phyloP scores from a whole-genome alignment of 2,329 filamentous ascomycete genomes.

The Arthrocladium fulminans region DNA sequence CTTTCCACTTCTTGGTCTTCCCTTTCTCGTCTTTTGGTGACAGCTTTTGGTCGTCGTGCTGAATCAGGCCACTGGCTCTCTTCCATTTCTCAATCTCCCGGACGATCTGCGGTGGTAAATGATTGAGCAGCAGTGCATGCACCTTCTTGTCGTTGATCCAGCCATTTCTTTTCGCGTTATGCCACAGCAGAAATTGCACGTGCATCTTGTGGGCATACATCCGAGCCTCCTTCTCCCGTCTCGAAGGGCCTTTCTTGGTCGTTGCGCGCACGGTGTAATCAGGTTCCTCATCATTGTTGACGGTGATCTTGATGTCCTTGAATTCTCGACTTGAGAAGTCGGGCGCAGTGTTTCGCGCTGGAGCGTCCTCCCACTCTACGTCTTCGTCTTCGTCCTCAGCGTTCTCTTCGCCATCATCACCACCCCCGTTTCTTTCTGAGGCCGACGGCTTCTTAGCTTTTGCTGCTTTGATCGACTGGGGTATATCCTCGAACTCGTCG shows the following conservation, averaged over 20 bases:
- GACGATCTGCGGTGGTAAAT: constrained; percentile 58
- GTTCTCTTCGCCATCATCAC: constrained; percentile 31
- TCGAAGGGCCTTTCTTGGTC: constrained; percentile 74
- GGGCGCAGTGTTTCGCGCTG: constrained; percentile 27
- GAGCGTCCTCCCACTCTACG: constrained; percentile 48
- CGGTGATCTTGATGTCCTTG: constrained; percentile 42
- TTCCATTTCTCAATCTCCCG: constrained; percentile 67
- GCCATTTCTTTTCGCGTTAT: constrained; percentile 75
- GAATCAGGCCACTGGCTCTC: constrained; percentile 53
- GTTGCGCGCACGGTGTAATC: constrained; percentile 54
- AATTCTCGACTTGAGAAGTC: constrained; percentile 8
- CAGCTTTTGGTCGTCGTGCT: constrained; percentile 31
- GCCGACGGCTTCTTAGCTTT: constrained; percentile 14
- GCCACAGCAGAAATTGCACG: constrained; percentile 77
- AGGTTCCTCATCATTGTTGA: constrained; percentile 47
- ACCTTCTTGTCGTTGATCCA: constrained; percentile 73
- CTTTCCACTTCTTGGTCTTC: constrained; percentile 34
- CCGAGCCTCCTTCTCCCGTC: constrained; percentile 71
- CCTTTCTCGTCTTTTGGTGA: constrained; percentile 31
- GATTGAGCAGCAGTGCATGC: constrained; percentile 66
- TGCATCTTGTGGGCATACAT: constrained; percentile 78
- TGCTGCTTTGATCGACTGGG: constrained; percentile 16
- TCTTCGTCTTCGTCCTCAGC: constrained; percentile 37
- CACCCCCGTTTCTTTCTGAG: constrained; percentile 26
- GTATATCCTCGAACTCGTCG: constrained; percentile 48